phyloP scores from a whole-genome alignment of 805 yeast genomes.

The Sugiyamaella floridensis region DNA sequence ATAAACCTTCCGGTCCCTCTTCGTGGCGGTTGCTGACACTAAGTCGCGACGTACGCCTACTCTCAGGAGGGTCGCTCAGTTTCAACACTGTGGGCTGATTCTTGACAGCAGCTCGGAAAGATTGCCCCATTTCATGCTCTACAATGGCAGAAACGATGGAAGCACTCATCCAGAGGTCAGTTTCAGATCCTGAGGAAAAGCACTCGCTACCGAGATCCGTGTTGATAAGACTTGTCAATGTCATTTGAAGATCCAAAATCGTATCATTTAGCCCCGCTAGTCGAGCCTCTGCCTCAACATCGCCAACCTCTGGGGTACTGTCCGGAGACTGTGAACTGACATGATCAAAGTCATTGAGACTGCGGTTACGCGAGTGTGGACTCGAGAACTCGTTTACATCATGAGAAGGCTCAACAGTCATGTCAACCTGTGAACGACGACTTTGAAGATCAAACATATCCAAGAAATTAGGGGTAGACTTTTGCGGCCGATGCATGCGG shows the following conservation, averaged over 20 bases:
- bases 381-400: background rate
- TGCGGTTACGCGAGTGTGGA: constrained; percentile 16
- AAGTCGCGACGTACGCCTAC: background rate
- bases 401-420: background rate
- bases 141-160: constrained; percentile 14
- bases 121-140: constrained; percentile 10
- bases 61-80: constrained; percentile 11
- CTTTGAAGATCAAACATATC: constrained; percentile 18
- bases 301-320: background rate
- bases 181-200: constrained; percentile 26
- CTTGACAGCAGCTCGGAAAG: constrained; percentile 11
- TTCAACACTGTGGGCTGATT: constrained; percentile 5
- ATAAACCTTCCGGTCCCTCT: background rate
- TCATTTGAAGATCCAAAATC: constrained; percentile 19
- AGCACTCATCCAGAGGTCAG: constrained; percentile 27
- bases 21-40: background rate
- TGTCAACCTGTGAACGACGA: background rate
- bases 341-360: constrained; percentile 12
- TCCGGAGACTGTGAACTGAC: background rate
- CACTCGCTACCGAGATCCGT: constrained; percentile 28
- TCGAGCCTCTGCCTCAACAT: constrained; percentile 11
- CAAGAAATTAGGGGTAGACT: constrained; percentile 20
- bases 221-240: constrained; percentile 23
- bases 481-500: constrained; percentile 14
- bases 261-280: constrained; percentile 15